Percentiles rank a stretch among this genome's conserved stretches.
Evolutionary conservation across 202 grass and related monocot genomes (phyloP).

Genomic region (Saccharum hybrid): DNA sequence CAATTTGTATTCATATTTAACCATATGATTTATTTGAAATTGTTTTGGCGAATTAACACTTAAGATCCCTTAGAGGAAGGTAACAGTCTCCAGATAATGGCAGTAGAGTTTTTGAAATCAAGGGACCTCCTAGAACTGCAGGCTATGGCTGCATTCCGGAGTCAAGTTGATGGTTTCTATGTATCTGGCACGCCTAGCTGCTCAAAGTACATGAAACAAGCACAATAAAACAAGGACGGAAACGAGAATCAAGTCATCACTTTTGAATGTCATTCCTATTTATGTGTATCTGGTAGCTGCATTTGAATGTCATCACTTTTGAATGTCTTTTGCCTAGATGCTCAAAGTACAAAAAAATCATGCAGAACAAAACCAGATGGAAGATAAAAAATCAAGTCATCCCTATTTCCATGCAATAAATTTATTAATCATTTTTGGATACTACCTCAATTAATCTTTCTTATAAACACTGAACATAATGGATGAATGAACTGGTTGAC

Average conservation of each 20-base stretch:
- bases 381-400: neutral
- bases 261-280: neutral
- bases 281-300: neutral
- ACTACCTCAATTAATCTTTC: neutral
- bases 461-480: constrained; percentile 2
- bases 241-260: neutral
- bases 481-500: neutral
- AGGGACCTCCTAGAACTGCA: neutral
- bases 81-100: neutral
- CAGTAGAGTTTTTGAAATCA: neutral
- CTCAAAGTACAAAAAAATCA: constrained; percentile 10
- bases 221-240: neutral
- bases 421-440: neutral
- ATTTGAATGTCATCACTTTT: neutral
- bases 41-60: neutral
- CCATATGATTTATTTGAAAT: constrained; percentile 14
- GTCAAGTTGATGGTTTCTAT: constrained; percentile 2
- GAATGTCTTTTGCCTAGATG: neutral
- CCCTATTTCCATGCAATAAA: neutral
- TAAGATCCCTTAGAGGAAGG: neutral
- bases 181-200: neutral
- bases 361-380: neutral
- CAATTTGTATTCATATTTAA: constrained; percentile 2
- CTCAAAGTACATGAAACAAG: constrained; percentile 9
- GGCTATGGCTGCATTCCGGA: neutral